A percentile compares a stretch with the other conserved stretches of the same genome.
phyloP scores from a whole-genome alignment of 2,329 filamentous ascomycete genomes.

The Cercospora berteroae region DNA sequence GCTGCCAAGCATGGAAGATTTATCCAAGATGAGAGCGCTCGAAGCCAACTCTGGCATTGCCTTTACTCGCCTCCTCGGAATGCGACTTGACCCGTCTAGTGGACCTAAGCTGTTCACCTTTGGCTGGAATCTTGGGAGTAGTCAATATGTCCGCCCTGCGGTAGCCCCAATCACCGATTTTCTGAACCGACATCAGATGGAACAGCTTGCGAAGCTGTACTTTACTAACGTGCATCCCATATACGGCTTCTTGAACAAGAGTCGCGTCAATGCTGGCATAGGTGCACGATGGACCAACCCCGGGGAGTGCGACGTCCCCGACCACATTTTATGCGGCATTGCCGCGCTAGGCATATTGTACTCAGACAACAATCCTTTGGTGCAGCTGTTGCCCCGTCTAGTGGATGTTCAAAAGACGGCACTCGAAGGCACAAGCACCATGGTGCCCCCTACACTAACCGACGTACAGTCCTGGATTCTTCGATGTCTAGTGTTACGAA shows the following conservation, averaged over 20 bases:
- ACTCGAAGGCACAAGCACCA: conserved; percentile 43
- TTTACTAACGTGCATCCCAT: conserved; percentile 55
- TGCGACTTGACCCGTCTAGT: conserved; percentile 54
- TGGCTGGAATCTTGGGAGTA: conserved; percentile 53
- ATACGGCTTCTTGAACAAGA: conserved; percentile 52
- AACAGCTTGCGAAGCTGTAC: conserved; percentile 47
- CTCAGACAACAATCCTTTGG: conserved; percentile 29
- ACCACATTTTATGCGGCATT: conserved; percentile 52
- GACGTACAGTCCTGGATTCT: conserved; percentile 55
- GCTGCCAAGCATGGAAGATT: conserved; percentile 29
- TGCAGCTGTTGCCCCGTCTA: conserved; percentile 25
- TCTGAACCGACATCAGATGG: conserved; percentile 51
- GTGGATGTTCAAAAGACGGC: conserved; percentile 44
- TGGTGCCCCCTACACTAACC: conserved; percentile 41
- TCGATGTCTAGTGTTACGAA: conserved; percentile 54
- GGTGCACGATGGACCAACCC: conserved; percentile 28
- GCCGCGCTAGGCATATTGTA: conserved; percentile 56
- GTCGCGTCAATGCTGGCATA: conserved; percentile 30
- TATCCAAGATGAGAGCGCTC: conserved; percentile 43
- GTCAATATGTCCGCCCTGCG: conserved; percentile 26
- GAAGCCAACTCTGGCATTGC: conserved; percentile 59
- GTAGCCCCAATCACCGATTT: conserved; percentile 45
- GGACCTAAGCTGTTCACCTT: conserved; percentile 56
- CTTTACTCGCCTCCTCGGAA: conserved; percentile 54
- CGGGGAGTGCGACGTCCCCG: conserved; percentile 28